These are phyloP conservation scores for Ehretia macrophylla DNA, from an alignment of 257 asterid species.

Conservation along the genomic window DNA sequence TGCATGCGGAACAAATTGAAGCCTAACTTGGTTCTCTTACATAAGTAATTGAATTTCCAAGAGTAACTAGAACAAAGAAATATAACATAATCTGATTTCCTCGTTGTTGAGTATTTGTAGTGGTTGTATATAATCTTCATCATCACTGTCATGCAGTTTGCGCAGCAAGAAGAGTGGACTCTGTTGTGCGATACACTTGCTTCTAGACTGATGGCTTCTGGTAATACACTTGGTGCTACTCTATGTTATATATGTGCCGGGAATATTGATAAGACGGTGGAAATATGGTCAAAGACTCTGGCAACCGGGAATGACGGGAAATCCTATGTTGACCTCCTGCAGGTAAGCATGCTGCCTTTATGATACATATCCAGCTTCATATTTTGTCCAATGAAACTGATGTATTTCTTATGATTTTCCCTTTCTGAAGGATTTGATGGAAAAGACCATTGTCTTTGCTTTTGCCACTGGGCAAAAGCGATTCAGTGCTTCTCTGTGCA, in stretches of 20 bases:
- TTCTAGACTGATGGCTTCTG: constrained; percentile 80
- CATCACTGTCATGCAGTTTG: constrained; percentile 55
- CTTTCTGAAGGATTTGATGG: constrained; percentile 78
- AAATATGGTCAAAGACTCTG: constrained; percentile 85
- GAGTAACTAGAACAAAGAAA: background rate
- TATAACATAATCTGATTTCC: background rate
- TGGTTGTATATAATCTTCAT: background rate
- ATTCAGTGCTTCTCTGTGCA: constrained; percentile 77
- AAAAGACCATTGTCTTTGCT: constrained; percentile 89
- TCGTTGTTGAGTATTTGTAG: background rate
- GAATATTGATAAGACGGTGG: constrained; percentile 87
- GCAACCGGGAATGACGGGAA: constrained; percentile 65
- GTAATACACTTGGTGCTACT: constrained; percentile 77
- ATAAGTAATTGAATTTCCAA: too few relatives aligned
- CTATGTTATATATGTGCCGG: constrained; percentile 94
- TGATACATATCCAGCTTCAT: constrained; percentile 11
- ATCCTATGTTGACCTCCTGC: constrained; percentile 77
- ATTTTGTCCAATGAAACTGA: constrained; percentile 4
- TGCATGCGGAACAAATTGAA: background rate
- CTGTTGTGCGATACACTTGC: constrained; percentile 84
- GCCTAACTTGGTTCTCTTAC: background rate
- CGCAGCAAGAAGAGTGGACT: constrained; percentile 83
- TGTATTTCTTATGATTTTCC: constrained; percentile 5
- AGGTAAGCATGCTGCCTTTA: constrained; percentile 42
- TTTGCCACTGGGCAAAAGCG: constrained; percentile 86